A percentile compares a stretch with the other conserved stretches of the same genome.
These are phyloP conservation scores for Physocladia obscura DNA, from an alignment of 192 early-diverging fungal genomes.

Conservation along the genomic window DNA sequence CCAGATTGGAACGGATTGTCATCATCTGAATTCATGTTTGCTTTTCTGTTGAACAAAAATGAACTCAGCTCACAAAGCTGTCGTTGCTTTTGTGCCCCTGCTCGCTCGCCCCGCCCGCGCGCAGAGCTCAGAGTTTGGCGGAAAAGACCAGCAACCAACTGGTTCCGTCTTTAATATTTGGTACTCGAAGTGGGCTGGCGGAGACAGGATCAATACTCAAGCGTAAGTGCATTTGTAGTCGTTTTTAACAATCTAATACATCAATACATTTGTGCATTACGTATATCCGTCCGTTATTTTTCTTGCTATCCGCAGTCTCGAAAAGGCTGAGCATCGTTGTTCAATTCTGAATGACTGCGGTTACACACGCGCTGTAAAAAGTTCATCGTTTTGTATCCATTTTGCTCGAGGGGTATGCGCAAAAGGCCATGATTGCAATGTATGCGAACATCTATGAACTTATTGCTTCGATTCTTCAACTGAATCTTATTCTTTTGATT, in stretches of 20 bases:
- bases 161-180: slow-evolving; percentile 65
- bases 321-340: slow-evolving; percentile 65
- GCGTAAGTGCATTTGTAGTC: too few species aligned
- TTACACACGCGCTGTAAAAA: slow-evolving; percentile 60
- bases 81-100: slow-evolving; percentile 19
- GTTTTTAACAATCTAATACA: too few species aligned
- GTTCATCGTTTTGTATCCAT: slow-evolving; percentile 75
- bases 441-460: slow-evolving; percentile 7
- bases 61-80: slow-evolving; percentile 28
- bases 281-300: slow-evolving; percentile 7
- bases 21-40: neutral
- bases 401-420: slow-evolving; percentile 81
- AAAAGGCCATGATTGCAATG: slow-evolving; percentile 55
- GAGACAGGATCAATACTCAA: slow-evolving; percentile 29
- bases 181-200: slow-evolving; percentile 62
- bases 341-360: slow-evolving; percentile 67
- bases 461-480: slow-evolving; percentile 39
- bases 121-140: slow-evolving; percentile 38
- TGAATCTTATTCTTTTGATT: neutral
- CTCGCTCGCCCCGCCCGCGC: slow-evolving; percentile 38
- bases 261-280: too few species aligned
- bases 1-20: too few species aligned
- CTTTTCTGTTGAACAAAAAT: slow-evolving; percentile 7
- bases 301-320: slow-evolving; percentile 23
- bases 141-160: slow-evolving; percentile 37